These are phyloP conservation scores for Calycina herbarum DNA, from an alignment of 2,329 filamentous ascomycete species.

Conservation along the genomic window DNA sequence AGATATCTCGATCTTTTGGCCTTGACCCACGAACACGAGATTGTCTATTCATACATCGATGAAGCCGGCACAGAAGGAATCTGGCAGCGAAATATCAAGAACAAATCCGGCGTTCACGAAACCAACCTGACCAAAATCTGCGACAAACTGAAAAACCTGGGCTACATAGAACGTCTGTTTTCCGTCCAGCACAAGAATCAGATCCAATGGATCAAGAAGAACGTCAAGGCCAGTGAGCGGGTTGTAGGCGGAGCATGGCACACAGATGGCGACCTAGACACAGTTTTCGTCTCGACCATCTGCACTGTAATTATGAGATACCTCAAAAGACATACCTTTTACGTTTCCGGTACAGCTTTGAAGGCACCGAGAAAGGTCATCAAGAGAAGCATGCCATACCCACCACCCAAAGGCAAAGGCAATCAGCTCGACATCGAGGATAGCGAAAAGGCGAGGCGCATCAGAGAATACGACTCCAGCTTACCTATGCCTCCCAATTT, in stretches of 20 bases:
- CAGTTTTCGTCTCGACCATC: conserved; percentile 79
- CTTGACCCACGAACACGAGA: conserved; percentile 71
- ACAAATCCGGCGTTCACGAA: conserved; percentile 79
- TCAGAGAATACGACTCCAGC: conserved; percentile 25
- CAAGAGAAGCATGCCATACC: conserved; percentile 46
- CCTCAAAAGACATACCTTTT: conserved; percentile 49
- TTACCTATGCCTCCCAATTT: conserved; percentile 64
- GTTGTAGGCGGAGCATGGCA: conserved; percentile 95
- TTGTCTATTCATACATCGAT: conserved; percentile 89
- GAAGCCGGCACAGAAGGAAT: conserved; percentile 81
- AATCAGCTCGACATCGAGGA: conserved; percentile 19
- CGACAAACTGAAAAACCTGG: conserved; percentile 70
- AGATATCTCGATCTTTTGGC: conserved; percentile 53
- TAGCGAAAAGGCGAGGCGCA: conserved; percentile 22
- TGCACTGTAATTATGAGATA: conserved; percentile 72
- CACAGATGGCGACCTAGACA: conserved; percentile 85
- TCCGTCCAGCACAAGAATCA: conserved; percentile 87
- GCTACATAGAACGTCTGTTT: conserved; percentile 73
- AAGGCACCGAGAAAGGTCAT: conserved; percentile 52
- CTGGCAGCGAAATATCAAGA: conserved; percentile 85
- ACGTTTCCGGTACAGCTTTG: conserved; percentile 37
- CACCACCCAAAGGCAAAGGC: conserved; percentile 38
- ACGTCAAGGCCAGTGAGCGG: conserved; percentile 81
- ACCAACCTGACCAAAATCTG: conserved; percentile 73
- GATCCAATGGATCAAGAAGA: conserved; percentile 94